Percentiles rank a stretch among this genome's conserved stretches.
Conservation (phyloP, 2,329 filamentous ascomycete genomes). For the Clonostachys rosea region DNA sequence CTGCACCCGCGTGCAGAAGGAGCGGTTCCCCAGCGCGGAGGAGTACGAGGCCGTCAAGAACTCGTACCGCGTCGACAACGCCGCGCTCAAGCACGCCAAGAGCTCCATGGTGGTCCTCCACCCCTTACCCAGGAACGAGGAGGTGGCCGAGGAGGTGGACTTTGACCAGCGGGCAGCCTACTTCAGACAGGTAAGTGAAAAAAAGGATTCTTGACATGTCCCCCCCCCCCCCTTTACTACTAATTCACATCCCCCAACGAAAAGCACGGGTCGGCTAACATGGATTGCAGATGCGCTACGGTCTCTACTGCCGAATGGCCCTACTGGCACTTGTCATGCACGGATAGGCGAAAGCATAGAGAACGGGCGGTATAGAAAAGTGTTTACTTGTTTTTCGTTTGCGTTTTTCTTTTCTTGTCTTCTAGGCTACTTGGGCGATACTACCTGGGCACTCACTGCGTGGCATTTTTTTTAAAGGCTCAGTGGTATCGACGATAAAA, state of each 20-base stretch:
- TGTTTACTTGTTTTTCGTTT: background rate
- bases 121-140: constrained; percentile 86
- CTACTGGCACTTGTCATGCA: constrained; percentile 86
- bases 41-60: constrained; percentile 88
- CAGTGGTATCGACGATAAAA: background rate
- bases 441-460: constrained; percentile 3
- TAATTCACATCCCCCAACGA: background rate
- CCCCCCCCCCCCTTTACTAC: background rate
- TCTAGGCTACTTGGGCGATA: background rate
- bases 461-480: constrained; percentile 5
- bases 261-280: background rate
- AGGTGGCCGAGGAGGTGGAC: constrained; percentile 94
- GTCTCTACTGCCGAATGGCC: constrained; percentile 97
- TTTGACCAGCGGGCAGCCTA: constrained; percentile 96
- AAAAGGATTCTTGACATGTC: background rate
- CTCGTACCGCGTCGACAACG: constrained; percentile 84
- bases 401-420: background rate
- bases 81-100: constrained; percentile 87
- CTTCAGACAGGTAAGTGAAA: constrained; percentile 87
- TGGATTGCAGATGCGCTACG: constrained; percentile 79
- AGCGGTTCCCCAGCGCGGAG: constrained; percentile 77
- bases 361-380: background rate
- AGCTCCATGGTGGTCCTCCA: constrained; percentile 92
- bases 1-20: constrained; percentile 94
- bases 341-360: background rate